Evolutionary conservation across 768 basidiomycete species (phyloP).

Genomic region (Mrakia frigida): DNA sequence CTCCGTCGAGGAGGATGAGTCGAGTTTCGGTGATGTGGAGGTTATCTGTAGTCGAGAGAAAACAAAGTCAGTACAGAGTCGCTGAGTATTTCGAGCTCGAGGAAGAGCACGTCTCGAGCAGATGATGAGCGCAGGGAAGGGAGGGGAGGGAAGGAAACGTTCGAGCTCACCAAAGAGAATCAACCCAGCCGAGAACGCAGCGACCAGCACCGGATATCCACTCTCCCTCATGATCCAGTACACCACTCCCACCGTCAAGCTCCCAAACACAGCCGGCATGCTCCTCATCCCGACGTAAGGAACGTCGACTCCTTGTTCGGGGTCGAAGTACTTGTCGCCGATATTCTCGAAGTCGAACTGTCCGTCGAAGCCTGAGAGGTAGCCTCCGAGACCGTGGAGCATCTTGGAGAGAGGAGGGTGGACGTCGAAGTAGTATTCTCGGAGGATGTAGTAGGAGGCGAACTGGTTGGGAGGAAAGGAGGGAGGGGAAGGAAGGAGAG

Average conservation of each 20-base stretch:
- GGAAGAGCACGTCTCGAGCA: neutral
- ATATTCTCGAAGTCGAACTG: conserved; percentile 90
- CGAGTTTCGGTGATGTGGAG: conserved; percentile 95
- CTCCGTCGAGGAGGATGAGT: conserved; percentile 89
- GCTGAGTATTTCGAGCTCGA: neutral
- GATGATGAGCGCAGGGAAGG: neutral
- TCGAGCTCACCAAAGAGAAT: conserved; percentile 66
- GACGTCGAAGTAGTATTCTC: conserved; percentile 98
- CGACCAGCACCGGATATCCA: conserved; percentile 85
- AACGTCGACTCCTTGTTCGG: conserved; percentile 50
- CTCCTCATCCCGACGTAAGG: conserved; percentile 92
- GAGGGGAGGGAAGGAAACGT: no score
- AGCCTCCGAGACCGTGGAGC: conserved; percentile 86
- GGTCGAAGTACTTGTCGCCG: conserved; percentile 82
- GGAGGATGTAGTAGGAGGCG: conserved; percentile 81
- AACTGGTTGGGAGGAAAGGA: conserved; percentile 48
- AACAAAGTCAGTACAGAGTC: neutral
- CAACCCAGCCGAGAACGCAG: conserved; percentile 79
- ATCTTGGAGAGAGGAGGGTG: conserved; percentile 97
- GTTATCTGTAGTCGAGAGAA: conserved; percentile 59
- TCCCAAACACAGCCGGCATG: conserved; percentile 83
- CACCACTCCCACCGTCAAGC: conserved; percentile 81
- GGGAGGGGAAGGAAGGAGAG: neutral
- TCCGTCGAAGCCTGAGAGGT: conserved; percentile 95
- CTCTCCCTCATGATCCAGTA: conserved; percentile 98